Evolutionary conservation across 768 basidiomycete genomes (phyloP).

Genomic region (Termitomyces bulborhizus): DNA sequence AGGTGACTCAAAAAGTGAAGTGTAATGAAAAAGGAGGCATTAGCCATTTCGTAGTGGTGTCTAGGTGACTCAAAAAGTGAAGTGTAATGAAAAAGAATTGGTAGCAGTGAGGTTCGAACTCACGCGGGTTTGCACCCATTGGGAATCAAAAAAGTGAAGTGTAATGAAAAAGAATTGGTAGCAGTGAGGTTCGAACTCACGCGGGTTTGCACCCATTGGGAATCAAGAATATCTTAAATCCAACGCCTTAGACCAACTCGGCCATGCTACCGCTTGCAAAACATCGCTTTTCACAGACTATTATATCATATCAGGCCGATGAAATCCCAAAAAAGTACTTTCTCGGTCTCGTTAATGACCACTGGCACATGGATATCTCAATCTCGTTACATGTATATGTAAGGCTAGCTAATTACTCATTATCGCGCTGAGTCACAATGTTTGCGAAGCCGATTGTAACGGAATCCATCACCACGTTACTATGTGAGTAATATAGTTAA

Average conservation of each 20-base stretch:
- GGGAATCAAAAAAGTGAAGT: constrained; percentile 71
- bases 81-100: constrained; percentile 20
- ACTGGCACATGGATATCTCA: too few species aligned
- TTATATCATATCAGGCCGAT: constrained; percentile 15
- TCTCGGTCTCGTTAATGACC: too few species aligned
- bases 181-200: constrained; percentile 91
- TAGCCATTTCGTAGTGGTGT: too few species aligned
- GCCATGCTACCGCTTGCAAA: constrained; percentile 52
- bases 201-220: constrained; percentile 81
- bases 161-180: constrained; percentile 30
- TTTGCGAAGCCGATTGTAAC: too few species aligned
- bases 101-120: constrained; percentile 90
- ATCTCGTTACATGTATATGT: too few species aligned
- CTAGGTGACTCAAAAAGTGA: too few species aligned
- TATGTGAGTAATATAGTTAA: not conserved
- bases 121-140: constrained; percentile 81
- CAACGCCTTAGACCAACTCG: constrained; percentile 91
- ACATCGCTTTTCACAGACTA: fast-evolving
- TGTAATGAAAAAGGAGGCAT: too few species aligned
- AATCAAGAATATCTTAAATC: constrained; percentile 74
- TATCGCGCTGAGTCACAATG: too few species aligned
- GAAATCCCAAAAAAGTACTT: too few species aligned
- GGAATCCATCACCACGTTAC: too few species aligned
- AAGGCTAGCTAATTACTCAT: too few species aligned
- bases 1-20: too few species aligned